Base-by-base conservation (phyloP, 2,329 filamentous ascomycete genomes). In the Cercospora nicotianae region DNA sequence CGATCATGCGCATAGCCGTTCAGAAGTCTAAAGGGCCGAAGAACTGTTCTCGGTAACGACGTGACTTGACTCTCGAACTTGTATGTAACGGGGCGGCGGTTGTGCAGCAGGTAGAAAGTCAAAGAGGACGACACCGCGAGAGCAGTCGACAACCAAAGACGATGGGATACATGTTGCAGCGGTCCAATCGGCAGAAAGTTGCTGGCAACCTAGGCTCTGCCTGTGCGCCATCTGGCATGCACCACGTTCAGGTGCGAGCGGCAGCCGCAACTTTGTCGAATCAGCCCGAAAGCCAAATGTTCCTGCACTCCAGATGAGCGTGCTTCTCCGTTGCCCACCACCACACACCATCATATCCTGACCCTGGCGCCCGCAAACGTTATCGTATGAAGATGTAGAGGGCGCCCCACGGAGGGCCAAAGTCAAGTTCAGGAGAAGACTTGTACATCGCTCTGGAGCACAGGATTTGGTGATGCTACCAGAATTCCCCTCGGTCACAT, bases 201-300 rank as follows among this genome's bases (percentile, higher is more conserved):
- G 18, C 51, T 57, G 8, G 26, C 53, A 58, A 31, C 26, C 53
- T 26, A 58, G 30, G 36, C 18, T 57, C 51, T 58, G 31, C 53
- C 26, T 63, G 62, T 64, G 48, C 62, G 62, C 62, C 30, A 63
- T 55, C 48, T 36, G 30, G 53, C 53, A 58, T 58, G 53, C 48
- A 58, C 62, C 62, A 64, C 48, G 51, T 64, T 64, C 48, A 58
- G 30, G 62, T 57, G 48, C 26, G 53, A 64, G 61, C 48, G 30
- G 61, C 62, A 30, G 33, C 62, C 48, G 62, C 51, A 58, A 57
- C 62, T 58, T 20, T 57, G 48, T 58, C 51, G 62, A 64, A 45
- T 64, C 62, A 58, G 48, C 48, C 48, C 10, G 33, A 58, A 63
- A 64, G 62, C 31, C 48, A 64, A 42, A 39, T 55, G 45, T 55